Evolutionary conservation across 2,329 filamentous ascomycete species (phyloP), one percentile per base, ranked within the genome.

Genomic region (Venturia oleaginea): DNA sequence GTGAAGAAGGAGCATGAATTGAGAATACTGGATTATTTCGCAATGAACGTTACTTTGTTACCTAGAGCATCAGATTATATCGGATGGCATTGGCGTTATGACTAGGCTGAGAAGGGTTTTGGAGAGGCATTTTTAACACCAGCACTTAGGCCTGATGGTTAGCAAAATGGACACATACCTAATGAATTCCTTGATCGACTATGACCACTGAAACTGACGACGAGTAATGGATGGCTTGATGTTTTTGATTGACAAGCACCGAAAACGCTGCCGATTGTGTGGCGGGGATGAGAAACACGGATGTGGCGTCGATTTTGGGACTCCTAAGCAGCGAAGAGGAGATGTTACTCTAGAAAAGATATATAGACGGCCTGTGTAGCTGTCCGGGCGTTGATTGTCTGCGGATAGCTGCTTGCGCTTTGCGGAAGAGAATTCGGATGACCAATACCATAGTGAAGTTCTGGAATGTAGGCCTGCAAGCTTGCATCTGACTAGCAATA

Each of bases 1-100:
- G 61, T 19, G 64, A 64, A 61, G 64, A 61, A 34, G 64, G 61
- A 24, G 34, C 61, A 46, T 65, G 40, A 51, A 27, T 2, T 17
- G 1, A 8, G 46, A 22, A 27, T 10, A 4, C 8, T 10, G 3
- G 46, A 15, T 51, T 4, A 13, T 13, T 27, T 13, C 46, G 22
- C 22, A 27, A 15, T 51, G 15, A 11, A 22, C 3, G 5, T 51
- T 51, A 5, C 11, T 3, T 48, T 48, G 7, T 48, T 27, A 15
- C 4, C n/a, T n/a, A n/a, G n/a, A n/a, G n/a, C n/a, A n/a, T n/a
- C n/a, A n/a, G 8, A 7, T 4, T 17, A 19, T 30, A 34, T 34
- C 34, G 30, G 11, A 55, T 7, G 30, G 51, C 17, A 34, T 32
- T 57, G 51, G 51, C 51, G 27, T 57, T 17, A 17, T n/a, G 51